These are phyloP conservation scores for Colletotrichum euphorbiae DNA, from an alignment of 2,329 filamentous ascomycete genomes.

Conservation along the genomic window DNA sequence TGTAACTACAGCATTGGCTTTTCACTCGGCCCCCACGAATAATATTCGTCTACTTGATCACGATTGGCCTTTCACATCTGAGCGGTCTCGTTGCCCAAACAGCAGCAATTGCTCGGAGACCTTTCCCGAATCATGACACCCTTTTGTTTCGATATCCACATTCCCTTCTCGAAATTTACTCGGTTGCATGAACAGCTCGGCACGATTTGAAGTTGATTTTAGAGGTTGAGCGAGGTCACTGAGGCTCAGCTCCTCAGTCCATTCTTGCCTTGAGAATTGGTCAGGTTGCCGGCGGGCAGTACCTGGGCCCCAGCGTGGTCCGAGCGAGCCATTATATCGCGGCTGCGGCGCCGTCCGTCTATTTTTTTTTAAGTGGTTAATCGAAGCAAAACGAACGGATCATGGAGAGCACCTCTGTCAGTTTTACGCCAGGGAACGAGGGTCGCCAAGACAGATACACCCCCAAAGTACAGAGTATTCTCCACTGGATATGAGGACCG, in stretches of 20 bases:
- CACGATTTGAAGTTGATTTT: neutral
- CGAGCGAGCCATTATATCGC: constrained; percentile 33
- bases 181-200: constrained; percentile 2
- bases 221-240: neutral
- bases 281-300: neutral
- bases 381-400: constrained; percentile 25
- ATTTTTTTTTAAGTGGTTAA: constrained; percentile 36
- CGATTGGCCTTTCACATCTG: neutral
- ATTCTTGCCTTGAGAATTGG: neutral
- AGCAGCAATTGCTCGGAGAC: constrained; percentile 14
- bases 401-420: constrained; percentile 15
- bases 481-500: constrained; percentile 29
- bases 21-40: constrained; percentile 3
- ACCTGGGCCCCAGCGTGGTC: constrained; percentile 24
- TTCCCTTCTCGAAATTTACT: neutral
- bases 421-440: constrained; percentile 26
- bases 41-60: constrained; percentile 12
- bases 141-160: constrained; percentile 31
- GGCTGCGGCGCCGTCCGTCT: constrained; percentile 35
- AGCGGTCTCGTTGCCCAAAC: constrained; percentile 9
- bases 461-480: constrained; percentile 9
- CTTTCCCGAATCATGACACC: constrained; percentile 30
- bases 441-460: constrained; percentile 25
- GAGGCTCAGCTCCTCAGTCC: constrained; percentile 13
- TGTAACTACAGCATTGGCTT: neutral